These are phyloP conservation scores for Suhomyces maxii DNA, from an alignment of 1,139 yeast genomes.

Conservation along the genomic window DNA sequence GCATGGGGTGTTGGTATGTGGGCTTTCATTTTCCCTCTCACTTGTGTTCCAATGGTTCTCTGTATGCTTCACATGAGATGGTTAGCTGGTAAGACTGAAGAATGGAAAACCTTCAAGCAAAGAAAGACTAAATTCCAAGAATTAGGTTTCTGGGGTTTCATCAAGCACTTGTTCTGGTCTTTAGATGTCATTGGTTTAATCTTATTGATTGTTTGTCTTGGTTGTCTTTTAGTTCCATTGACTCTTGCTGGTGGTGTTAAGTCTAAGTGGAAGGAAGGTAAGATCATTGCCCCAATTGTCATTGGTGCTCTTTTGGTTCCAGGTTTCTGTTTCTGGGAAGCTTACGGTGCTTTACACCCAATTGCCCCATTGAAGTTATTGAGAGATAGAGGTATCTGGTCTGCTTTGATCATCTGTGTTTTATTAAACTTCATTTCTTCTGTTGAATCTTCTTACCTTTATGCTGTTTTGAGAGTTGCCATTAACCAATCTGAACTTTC, in stretches of 20 bases:
- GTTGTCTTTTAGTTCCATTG: slow-evolving; percentile 40
- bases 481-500: slow-evolving; percentile 31
- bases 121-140: slow-evolving; percentile 24
- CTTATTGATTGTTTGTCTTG: slow-evolving; percentile 31
- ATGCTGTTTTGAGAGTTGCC: slow-evolving; percentile 37
- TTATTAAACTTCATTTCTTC: slow-evolving; percentile 32
- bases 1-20: slow-evolving; percentile 40
- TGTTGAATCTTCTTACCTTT: slow-evolving; percentile 34
- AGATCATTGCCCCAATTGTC: slow-evolving; percentile 38
- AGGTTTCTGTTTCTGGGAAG: slow-evolving; percentile 34
- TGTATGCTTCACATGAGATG: slow-evolving; percentile 37
- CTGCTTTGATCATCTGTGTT: slow-evolving; percentile 29
- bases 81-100: slow-evolving; percentile 34
- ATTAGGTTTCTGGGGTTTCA: slow-evolving; percentile 23
- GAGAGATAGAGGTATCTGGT: slow-evolving; percentile 40
- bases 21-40: slow-evolving; percentile 42
- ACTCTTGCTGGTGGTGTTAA: slow-evolving; percentile 39
- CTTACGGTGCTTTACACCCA: slow-evolving; percentile 30
- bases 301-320: slow-evolving; percentile 39
- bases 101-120: slow-evolving; percentile 30
- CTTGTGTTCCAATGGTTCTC: slow-evolving; percentile 32
- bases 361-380: slow-evolving; percentile 33
- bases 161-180: slow-evolving; percentile 33
- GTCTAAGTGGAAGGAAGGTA: slow-evolving; percentile 30
- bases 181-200: slow-evolving; percentile 37